A percentile compares a stretch with the other conserved stretches of the same genome.
Evolutionary conservation across 305 asterid species (phyloP).

Genomic region (Ajuga reptans): DNA sequence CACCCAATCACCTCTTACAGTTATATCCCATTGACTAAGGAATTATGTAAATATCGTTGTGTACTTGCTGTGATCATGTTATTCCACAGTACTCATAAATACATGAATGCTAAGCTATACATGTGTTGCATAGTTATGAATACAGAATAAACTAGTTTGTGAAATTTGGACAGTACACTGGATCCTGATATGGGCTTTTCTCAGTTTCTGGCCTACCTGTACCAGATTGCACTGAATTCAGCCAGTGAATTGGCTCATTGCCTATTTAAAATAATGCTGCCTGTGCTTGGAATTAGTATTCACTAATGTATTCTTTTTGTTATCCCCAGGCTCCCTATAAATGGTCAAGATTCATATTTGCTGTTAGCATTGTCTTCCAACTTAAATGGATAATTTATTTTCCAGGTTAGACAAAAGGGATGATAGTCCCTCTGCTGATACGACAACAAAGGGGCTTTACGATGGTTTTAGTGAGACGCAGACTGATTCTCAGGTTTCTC

Average conservation of each 20-base stretch:
- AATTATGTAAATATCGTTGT: too few relatives aligned
- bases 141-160: neutral
- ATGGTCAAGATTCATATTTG: neutral
- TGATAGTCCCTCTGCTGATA: slow-evolving; percentile 36
- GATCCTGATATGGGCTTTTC: neutral
- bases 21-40: too few relatives aligned
- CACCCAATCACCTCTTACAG: too few relatives aligned
- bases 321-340: neutral
- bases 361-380: neutral
- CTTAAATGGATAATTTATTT: slow-evolving; percentile 5
- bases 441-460: slow-evolving; percentile 32
- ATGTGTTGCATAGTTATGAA: too few relatives aligned
- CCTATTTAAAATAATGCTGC: neutral
- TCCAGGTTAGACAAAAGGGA: slow-evolving; percentile 59
- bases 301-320: neutral
- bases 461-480: slow-evolving; percentile 88
- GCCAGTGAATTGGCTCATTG: neutral
- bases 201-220: neutral
- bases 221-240: neutral
- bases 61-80: too few relatives aligned
- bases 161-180: neutral
- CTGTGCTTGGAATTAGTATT: neutral
- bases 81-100: too few relatives aligned
- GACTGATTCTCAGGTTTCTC: slow-evolving; percentile 81
- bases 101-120: too few relatives aligned